Evolutionary conservation across 257 asterid species (phyloP).

Genomic region (Coffea eugenioides): DNA sequence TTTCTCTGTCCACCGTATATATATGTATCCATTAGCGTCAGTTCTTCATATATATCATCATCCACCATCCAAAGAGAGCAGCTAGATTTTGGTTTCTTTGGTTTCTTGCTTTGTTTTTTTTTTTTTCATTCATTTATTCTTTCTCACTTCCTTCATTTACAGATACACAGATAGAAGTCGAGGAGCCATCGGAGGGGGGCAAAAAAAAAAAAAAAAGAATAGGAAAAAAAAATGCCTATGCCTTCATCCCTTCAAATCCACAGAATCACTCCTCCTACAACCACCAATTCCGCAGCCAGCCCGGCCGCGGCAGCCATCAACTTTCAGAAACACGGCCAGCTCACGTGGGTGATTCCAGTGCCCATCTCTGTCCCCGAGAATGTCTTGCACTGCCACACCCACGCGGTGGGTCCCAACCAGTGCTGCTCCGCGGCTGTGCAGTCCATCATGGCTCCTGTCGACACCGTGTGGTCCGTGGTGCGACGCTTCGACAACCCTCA

Average conservation of each 20-base stretch:
- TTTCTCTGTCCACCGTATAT: background rate
- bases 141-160: background rate
- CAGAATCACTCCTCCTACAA: slow-evolving; percentile 34
- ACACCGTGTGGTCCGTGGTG: slow-evolving; percentile 69
- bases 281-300: background rate
- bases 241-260: slow-evolving; percentile 65
- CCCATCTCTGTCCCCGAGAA: slow-evolving; percentile 44
- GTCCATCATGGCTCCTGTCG: slow-evolving; percentile 47
- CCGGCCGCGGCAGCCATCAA: slow-evolving; percentile 4
- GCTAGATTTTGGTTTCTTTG: background rate
- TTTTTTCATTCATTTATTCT: no score
- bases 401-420: slow-evolving; percentile 55
- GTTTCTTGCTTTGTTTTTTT: background rate
- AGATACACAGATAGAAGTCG: background rate
- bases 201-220: background rate
- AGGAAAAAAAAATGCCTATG: slow-evolving; percentile 27
- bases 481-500: slow-evolving; percentile 89
- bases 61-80: background rate
- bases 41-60: slow-evolving; percentile 3
- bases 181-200: background rate
- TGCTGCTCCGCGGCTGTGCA: slow-evolving; percentile 72
- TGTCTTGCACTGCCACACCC: slow-evolving; percentile 56
- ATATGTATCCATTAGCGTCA: background rate
- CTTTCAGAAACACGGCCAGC: slow-evolving; percentile 32
- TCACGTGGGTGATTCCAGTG: slow-evolving; percentile 39